Evolutionary conservation across 2,329 filamentous ascomycete species (phyloP), one percentile per base, ranked within the genome.

Genomic region (Trichoderma oligosporum): DNA sequence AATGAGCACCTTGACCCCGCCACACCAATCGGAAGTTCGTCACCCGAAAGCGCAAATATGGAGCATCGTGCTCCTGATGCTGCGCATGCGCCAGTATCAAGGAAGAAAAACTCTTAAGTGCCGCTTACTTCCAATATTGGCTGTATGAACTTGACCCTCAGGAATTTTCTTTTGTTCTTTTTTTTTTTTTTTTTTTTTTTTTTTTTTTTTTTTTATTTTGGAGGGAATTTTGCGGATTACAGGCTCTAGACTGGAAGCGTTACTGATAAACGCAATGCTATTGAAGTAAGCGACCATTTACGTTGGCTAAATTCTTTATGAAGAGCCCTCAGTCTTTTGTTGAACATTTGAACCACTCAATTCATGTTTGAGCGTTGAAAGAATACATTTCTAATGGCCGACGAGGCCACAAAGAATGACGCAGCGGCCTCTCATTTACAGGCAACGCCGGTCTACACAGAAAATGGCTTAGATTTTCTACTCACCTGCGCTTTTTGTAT

Each of bases 11-110:
- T n/a, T 18, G 31, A 4, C 24, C n/a, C 22, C n/a, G 33, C 55
- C 41, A 57, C 53, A 48, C 27, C 39, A 55, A 55, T 55, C 41
- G 31, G 51, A 41, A 22, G 42, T 24, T 29, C 29, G 51, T 31
- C 20, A 22, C 22, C 41, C 33, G 41, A 29, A 25, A 46, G 51
- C 41, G 51, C 41, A 27, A 46, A 46, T 46, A 35, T 29, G 41
- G 31, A 27, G 39, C 36, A 27, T 22, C 16, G 41, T 20, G 31
- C 27, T 41, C 20, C 16, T 36, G 11, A 11, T 44, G 22, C 31
- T 27, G 22, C 9, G 7, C 16, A 18, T 12, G 18, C 11, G 27
- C 16, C 27, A 46, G 14, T 22, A 33, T 22, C 44, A 46, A 31
- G 27, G 18, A 20, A 18, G 4, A 16, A 14, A 20, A 16, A 5